phyloP scores from a whole-genome alignment of 116 monocot genomes.

The Zostera marina region DNA sequence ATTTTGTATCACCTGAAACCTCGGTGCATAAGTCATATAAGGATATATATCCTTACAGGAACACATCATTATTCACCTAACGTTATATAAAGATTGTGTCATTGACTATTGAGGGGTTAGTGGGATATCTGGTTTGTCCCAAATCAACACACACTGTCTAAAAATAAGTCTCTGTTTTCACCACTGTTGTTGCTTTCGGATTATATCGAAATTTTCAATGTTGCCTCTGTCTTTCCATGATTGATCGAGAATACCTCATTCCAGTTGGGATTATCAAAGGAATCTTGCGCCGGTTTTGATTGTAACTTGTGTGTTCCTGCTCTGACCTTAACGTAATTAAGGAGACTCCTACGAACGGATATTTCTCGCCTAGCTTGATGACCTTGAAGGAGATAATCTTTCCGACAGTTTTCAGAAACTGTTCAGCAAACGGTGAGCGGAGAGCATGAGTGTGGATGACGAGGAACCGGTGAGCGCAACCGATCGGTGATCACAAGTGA shows the following conservation, averaged over 20 bases:
- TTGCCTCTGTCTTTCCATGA: constrained; percentile 45
- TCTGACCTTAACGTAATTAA: constrained; percentile 48
- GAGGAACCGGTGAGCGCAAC: too few relatives aligned
- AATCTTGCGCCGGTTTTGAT: constrained; percentile 30
- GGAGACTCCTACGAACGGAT: constrained; percentile 43
- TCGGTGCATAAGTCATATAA: too few relatives aligned
- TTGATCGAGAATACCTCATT: constrained; percentile 67
- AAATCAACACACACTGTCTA: constrained; percentile 82
- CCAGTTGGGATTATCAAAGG: constrained; percentile 56
- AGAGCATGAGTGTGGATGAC: too few relatives aligned
- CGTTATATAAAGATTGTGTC: too few relatives aligned
- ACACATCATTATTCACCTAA: too few relatives aligned
- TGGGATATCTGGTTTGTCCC: constrained; percentile 78
- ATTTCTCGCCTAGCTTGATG: constrained; percentile 52
- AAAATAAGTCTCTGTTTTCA: constrained; percentile 30
- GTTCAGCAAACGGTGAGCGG: too few relatives aligned
- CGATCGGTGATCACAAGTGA: too few relatives aligned
- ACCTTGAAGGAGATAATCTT: constrained; percentile 70
- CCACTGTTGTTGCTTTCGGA: constrained; percentile 18
- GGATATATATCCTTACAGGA: too few relatives aligned
- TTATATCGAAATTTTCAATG: constrained; percentile 68
- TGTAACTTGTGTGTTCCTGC: constrained; percentile 29
- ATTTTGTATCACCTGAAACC: too few relatives aligned
- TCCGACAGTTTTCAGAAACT: too few relatives aligned
- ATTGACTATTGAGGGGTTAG: constrained; percentile 96